A percentile compares a stretch with the other conserved stretches of the same genome.
phyloP scores from a whole-genome alignment of 805 yeast species.

The Wickerhamomyces sydowiorum region DNA sequence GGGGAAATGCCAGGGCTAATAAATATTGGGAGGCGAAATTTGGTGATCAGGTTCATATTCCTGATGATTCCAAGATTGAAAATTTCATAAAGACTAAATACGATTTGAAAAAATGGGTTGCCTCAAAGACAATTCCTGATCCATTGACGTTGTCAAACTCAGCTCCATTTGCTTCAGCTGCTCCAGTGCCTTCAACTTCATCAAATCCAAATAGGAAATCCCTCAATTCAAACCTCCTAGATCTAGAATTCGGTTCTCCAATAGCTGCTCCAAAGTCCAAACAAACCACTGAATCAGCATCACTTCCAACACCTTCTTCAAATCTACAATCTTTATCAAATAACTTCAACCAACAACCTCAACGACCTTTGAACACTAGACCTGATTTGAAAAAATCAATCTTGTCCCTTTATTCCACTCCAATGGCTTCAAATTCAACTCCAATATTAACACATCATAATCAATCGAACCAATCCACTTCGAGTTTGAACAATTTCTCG shows the following conservation, averaged over 20 bases:
- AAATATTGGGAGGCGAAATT: conserved; percentile 77
- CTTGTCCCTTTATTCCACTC: conserved; percentile 77
- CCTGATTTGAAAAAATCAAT: conserved; percentile 92
- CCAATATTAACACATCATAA: conserved; percentile 14
- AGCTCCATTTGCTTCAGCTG: too few relatives aligned
- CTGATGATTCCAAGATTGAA: conserved; percentile 80
- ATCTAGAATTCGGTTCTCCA: conserved; percentile 26
- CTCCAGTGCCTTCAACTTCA: conserved; percentile 16
- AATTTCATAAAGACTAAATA: conserved; percentile 91
- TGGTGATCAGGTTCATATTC: conserved; percentile 59
- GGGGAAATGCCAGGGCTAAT: conserved; percentile 85
- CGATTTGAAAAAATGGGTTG: conserved; percentile 83
- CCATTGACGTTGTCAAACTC: conserved; percentile 28
- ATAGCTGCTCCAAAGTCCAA: conserved; percentile 13
- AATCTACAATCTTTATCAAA: background rate
- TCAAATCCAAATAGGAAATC: conserved; percentile 12
- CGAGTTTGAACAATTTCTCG: conserved; percentile 1
- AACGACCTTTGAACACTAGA: conserved; percentile 31
- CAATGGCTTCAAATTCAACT: conserved; percentile 20
- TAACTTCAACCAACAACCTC: conserved; percentile 6
- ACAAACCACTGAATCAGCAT: conserved; percentile 3
- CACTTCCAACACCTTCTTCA: background rate
- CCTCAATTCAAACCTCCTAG: conserved; percentile 17
- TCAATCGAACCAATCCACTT: conserved; percentile 12
- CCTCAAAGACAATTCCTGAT: conserved; percentile 50